phyloP scores from a whole-genome alignment of 179 eudicot species.

The Beta macrorhiza region DNA sequence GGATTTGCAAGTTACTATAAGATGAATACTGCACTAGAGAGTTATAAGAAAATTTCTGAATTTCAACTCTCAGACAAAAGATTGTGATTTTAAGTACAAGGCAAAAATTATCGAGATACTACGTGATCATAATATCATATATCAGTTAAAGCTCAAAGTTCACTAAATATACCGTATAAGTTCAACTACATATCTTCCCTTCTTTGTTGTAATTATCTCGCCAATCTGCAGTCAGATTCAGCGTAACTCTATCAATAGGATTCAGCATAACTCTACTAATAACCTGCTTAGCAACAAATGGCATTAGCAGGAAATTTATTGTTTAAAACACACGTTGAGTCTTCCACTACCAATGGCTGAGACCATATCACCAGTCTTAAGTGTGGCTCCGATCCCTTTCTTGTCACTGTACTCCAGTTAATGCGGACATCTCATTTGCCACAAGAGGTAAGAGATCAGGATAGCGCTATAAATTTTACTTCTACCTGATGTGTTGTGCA shows the following conservation, averaged over 20 bases:
- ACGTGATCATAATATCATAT: too few species aligned
- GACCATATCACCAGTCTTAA: constrained; percentile 68
- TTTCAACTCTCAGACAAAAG: too few species aligned
- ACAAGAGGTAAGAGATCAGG: constrained; percentile 7
- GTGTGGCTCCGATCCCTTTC: constrained; percentile 53
- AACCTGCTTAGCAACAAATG: not conserved
- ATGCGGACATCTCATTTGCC: constrained; percentile 86
- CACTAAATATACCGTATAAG: constrained; percentile 58
- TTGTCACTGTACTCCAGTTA: constrained; percentile 71
- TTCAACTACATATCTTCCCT: constrained; percentile 81
- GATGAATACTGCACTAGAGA: too few species aligned
- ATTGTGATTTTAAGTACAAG: too few species aligned
- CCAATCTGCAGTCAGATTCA: constrained; percentile 54
- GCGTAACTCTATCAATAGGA: not conserved
- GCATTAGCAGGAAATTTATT: not conserved
- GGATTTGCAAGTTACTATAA: too few species aligned
- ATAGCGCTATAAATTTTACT: too few species aligned
- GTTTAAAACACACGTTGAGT: constrained; percentile 54
- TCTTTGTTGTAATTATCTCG: constrained; percentile 76
- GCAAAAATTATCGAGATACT: too few species aligned
- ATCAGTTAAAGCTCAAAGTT: not conserved
- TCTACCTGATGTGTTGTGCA: not conserved
- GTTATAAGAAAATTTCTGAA: too few species aligned
- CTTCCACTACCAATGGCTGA: constrained; percentile 89
- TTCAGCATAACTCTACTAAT: not conserved